phyloP scores from a whole-genome alignment of 768 basidiomycete genomes.

The Nidula microcarpa region DNA sequence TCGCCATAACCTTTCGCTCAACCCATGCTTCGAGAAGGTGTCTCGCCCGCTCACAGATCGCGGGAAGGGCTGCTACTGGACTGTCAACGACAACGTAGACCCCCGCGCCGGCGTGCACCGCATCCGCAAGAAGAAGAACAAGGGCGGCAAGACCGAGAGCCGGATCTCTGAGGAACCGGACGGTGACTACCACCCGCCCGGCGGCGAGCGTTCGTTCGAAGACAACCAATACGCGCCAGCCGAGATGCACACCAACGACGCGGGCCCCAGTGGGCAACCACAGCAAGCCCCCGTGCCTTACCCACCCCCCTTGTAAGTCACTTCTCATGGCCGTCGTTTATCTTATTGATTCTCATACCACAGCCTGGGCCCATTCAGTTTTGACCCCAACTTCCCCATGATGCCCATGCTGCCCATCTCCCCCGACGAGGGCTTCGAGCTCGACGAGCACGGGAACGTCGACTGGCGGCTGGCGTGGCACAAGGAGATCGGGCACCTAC shows the following conservation, averaged over 20 bases:
- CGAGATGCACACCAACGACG: conserved; percentile 57
- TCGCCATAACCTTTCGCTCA: conserved; percentile 85
- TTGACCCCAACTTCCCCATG: conserved; percentile 72
- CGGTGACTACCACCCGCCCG: conserved; percentile 57
- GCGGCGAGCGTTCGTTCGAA: conserved; percentile 38
- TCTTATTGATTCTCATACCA: no score
- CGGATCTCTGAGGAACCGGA: conserved; percentile 58
- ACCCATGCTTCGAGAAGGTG: conserved; percentile 90
- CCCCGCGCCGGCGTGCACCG: conserved; percentile 88
- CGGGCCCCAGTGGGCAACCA: conserved; percentile 51
- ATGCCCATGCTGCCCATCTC: conserved; percentile 57
- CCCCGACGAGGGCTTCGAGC: conserved; percentile 61
- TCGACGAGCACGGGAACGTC: conserved; percentile 77
- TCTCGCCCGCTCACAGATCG: conserved; percentile 89
- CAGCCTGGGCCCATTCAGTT: conserved; percentile 37
- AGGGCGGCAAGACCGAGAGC: conserved; percentile 35
- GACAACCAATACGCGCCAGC: conserved; percentile 58
- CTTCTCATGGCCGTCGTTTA: no score
- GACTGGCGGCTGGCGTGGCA: conserved; percentile 80
- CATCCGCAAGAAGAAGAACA: conserved; percentile 82
- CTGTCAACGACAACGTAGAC: conserved; percentile 86
- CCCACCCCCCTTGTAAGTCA: conserved; percentile 29
- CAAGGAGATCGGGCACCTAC: conserved; percentile 74
- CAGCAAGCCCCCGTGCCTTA: conserved; percentile 43
- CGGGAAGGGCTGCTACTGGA: conserved; percentile 91